Evolutionary conservation across 2,329 filamentous ascomycete genomes (phyloP).

Genomic region (Verticillium klebahnii): DNA sequence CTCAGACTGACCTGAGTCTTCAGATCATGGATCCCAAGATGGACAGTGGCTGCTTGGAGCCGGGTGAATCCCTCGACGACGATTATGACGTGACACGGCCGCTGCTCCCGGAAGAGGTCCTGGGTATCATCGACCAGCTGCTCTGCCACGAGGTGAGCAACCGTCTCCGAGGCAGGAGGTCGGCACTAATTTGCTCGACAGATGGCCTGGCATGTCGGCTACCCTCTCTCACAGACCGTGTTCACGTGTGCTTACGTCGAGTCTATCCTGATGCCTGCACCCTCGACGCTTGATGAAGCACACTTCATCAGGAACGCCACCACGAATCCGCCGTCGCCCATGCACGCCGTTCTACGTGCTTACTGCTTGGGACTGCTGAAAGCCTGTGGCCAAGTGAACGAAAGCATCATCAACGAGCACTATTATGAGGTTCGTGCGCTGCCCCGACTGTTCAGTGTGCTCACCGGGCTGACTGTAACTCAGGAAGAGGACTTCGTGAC

Average conservation of each 20-base stretch:
- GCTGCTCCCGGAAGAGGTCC: slow-evolving; percentile 70
- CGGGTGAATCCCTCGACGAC: slow-evolving; percentile 78
- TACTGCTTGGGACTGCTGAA: slow-evolving; percentile 87
- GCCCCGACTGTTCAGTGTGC: neutral
- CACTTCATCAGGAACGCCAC: slow-evolving; percentile 46
- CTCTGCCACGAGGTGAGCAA: slow-evolving; percentile 73
- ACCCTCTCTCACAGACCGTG: slow-evolving; percentile 88
- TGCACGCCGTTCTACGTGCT: slow-evolving; percentile 67
- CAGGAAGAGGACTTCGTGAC: slow-evolving; percentile 96
- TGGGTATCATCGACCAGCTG: slow-evolving; percentile 93
- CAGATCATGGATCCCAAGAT: slow-evolving; percentile 99
- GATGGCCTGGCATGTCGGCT: slow-evolving; percentile 97
- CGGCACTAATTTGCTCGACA: slow-evolving; percentile 27
- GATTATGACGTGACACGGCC: slow-evolving; percentile 68
- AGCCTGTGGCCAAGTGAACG: slow-evolving; percentile 73
- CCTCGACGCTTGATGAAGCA: slow-evolving; percentile 59
- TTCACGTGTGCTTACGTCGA: slow-evolving; percentile 93
- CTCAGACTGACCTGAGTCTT: neutral
- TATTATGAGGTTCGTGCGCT: slow-evolving; percentile 70
- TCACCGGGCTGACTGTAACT: neutral
- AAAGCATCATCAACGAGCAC: slow-evolving; percentile 73
- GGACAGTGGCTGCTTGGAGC: slow-evolving; percentile 83
- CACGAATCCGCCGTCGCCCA: slow-evolving; percentile 26
- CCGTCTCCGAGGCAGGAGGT: neutral
- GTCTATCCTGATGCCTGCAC: slow-evolving; percentile 68